Evolutionary conservation across 805 yeast genomes (phyloP).

Genomic region (Candida maris): DNA sequence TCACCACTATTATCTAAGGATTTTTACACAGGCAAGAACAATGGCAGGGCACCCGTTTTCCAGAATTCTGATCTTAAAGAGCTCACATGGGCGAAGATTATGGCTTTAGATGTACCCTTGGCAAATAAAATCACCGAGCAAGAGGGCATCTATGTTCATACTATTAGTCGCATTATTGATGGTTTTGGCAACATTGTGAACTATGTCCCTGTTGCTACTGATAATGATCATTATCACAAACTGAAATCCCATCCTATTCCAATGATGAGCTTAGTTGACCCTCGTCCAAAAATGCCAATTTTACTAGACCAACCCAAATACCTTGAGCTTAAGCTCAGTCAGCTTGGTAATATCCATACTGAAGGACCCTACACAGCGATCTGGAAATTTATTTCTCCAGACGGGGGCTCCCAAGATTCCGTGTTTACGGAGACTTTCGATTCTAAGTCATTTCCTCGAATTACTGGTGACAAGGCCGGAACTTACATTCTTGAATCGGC

Average conservation of each 20-base stretch:
- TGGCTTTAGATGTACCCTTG: slow-evolving; percentile 26
- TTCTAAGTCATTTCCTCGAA: slow-evolving; percentile 24
- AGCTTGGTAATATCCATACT: slow-evolving; percentile 23
- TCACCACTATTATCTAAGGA: slow-evolving; percentile 45
- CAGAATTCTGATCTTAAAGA: slow-evolving; percentile 35
- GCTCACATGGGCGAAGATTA: slow-evolving; percentile 35
- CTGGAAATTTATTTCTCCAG: slow-evolving; percentile 30
- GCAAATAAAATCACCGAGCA: slow-evolving; percentile 25
- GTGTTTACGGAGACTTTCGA: slow-evolving; percentile 27
- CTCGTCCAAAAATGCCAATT: slow-evolving; percentile 26
- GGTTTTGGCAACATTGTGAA: slow-evolving; percentile 61
- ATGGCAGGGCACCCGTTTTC: slow-evolving; percentile 21
- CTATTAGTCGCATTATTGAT: slow-evolving; percentile 56
- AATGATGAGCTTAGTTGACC: slow-evolving; percentile 43
- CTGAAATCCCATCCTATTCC: slow-evolving; percentile 58
- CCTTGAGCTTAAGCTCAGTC: slow-evolving; percentile 26
- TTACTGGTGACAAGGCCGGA: slow-evolving; percentile 59
- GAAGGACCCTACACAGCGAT: slow-evolving; percentile 49
- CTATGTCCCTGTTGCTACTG: slow-evolving; percentile 33
- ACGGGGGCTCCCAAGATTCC: slow-evolving; percentile 16
- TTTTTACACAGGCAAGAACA: slow-evolving; percentile 22
- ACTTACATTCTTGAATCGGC: slow-evolving; percentile 53
- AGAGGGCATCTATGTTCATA: slow-evolving; percentile 54
- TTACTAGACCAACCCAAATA: slow-evolving; percentile 30
- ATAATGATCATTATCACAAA: slow-evolving; percentile 38